phyloP scores from a whole-genome alignment of 2,329 filamentous ascomycete species.

The Ilyonectria sp. region DNA sequence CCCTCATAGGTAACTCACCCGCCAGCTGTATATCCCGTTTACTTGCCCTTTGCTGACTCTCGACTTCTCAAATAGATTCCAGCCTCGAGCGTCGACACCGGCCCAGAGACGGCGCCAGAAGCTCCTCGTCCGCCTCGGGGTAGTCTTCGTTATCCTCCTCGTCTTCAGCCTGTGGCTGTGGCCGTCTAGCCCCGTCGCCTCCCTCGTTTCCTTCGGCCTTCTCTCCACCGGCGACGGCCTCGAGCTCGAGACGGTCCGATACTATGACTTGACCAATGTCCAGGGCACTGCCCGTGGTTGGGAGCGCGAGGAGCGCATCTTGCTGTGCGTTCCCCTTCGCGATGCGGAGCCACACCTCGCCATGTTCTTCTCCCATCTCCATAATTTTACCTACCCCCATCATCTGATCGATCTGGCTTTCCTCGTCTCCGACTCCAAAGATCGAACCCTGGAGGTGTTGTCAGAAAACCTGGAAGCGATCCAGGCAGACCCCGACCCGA shows the following conservation, averaged over 20 bases:
- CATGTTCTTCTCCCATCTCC: slow-evolving; percentile 99
- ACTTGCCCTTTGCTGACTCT: slow-evolving; percentile 29
- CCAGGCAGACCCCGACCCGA: slow-evolving; percentile 84
- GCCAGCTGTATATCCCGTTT: neutral
- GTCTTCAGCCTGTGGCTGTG: slow-evolving; percentile 84
- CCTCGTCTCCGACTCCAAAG: slow-evolving; percentile 96
- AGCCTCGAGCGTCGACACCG: slow-evolving; percentile 82
- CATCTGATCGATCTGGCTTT: slow-evolving; percentile 97
- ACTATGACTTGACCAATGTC: slow-evolving; percentile 94
- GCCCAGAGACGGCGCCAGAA: slow-evolving; percentile 81
- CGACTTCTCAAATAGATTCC: slow-evolving; percentile 67
- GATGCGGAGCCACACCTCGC: slow-evolving; percentile 92
- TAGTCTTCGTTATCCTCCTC: slow-evolving; percentile 71
- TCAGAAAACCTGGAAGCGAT: slow-evolving; percentile 82
- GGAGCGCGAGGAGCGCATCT: slow-evolving; percentile 95
- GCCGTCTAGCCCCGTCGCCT: slow-evolving; percentile 75
- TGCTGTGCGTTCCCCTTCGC: slow-evolving; percentile 93
- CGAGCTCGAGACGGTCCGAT: slow-evolving; percentile 94
- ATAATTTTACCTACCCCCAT: slow-evolving; percentile 97
- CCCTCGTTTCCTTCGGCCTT: slow-evolving; percentile 78
- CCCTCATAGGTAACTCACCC: slow-evolving; percentile 81
- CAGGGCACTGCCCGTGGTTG: slow-evolving; percentile 93
- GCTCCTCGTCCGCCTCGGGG: slow-evolving; percentile 78
- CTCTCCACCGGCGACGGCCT: slow-evolving; percentile 77
- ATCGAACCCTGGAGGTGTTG: slow-evolving; percentile 85